These are phyloP conservation scores for Moricandia arvensis DNA, from an alignment of 345 rosid genomes.

Conservation along the genomic window DNA sequence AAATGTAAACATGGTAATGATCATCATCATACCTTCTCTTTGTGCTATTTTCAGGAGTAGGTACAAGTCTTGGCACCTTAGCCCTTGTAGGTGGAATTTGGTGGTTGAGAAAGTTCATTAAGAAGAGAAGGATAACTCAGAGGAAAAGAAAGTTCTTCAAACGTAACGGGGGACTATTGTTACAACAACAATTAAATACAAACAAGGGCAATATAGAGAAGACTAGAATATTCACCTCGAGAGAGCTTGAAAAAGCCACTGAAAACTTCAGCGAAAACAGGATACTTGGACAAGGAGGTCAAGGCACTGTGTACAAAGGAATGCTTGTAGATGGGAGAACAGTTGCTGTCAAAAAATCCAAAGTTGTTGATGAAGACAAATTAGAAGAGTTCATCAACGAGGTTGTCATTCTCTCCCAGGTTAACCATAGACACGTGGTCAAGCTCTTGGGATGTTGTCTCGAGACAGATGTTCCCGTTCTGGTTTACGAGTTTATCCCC, in stretches of 20 bases:
- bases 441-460: conserved; percentile 42
- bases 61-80: neutral
- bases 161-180: conserved; percentile 29
- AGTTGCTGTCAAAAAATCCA: conserved; percentile 46
- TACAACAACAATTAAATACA: conserved; percentile 26
- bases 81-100: neutral
- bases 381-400: conserved; percentile 47
- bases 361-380: conserved; percentile 35
- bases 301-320: conserved; percentile 45
- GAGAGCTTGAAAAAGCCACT: conserved; percentile 43
- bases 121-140: neutral
- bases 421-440: conserved; percentile 40
- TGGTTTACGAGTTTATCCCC: conserved; percentile 40
- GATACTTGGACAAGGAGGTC: conserved; percentile 14
- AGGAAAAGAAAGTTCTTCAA: conserved; percentile 6
- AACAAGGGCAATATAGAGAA: neutral
- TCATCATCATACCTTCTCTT: neutral
- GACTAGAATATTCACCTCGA: conserved; percentile 1
- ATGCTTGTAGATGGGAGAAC: conserved; percentile 21
- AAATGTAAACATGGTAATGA: neutral
- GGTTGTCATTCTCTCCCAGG: conserved; percentile 40
- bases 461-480: conserved; percentile 42
- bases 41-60: neutral
- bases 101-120: neutral
- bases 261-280: conserved; percentile 33